Conservation (phyloP, 345 rosid species). For the Erucastrum elatum region DNA sequence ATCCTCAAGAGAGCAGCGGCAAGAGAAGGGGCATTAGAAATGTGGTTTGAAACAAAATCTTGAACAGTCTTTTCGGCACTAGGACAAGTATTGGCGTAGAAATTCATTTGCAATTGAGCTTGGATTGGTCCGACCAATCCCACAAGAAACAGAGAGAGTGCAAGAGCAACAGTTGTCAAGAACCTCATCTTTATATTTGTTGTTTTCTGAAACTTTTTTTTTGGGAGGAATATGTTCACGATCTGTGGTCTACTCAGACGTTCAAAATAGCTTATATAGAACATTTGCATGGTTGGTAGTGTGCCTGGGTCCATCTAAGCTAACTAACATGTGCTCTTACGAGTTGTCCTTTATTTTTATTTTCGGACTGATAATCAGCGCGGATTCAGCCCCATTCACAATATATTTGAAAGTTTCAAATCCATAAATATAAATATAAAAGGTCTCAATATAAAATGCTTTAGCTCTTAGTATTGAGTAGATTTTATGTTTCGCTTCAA, state of each 20-base stretch:
- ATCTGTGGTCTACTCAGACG: constrained; percentile 25
- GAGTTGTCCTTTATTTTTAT: constrained; percentile 11
- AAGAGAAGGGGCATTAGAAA: constrained; percentile 69
- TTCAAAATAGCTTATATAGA: constrained; percentile 26
- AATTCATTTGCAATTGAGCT: constrained; percentile 62
- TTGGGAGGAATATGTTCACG: constrained; percentile 16
- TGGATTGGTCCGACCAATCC: constrained; percentile 40
- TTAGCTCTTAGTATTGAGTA: background rate
- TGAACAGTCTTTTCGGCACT: constrained; percentile 65
- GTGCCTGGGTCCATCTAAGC: constrained; percentile 34
- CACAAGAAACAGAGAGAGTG: constrained; percentile 33
- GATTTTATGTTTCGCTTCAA: background rate
- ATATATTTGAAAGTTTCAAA: background rate
- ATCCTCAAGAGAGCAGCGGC: constrained; percentile 77
- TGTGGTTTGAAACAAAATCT: constrained; percentile 57
- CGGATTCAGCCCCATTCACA: background rate
- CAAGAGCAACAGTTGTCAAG: constrained; percentile 20
- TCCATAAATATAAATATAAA: background rate
- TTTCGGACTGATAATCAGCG: background rate
- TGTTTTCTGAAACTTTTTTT: constrained; percentile 3
- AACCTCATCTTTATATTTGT: constrained; percentile 31
- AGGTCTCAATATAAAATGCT: background rate
- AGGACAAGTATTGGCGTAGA: constrained; percentile 68
- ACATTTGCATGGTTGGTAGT: constrained; percentile 19
- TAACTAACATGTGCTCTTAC: constrained; percentile 42